Evolutionary conservation across 2,329 filamentous ascomycete species (phyloP).

Genomic region (Claviceps pazoutovae): DNA sequence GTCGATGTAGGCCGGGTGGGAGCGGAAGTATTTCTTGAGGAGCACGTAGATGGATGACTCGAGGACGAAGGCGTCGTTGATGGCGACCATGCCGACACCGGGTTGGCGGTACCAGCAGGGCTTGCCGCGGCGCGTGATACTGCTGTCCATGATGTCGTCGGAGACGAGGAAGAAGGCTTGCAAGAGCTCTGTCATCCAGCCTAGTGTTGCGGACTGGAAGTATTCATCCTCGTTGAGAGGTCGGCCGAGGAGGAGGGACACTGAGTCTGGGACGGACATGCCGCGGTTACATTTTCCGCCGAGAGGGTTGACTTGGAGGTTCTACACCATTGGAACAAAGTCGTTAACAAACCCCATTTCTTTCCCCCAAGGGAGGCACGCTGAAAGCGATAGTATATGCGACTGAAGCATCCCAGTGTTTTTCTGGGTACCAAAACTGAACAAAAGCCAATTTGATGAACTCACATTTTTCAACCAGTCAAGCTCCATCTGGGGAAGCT

Average conservation of each 20-base stretch:
- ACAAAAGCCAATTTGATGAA: background rate
- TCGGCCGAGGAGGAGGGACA: constrained; percentile 59
- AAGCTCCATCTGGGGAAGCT: constrained; percentile 65
- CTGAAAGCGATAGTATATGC: too few relatives aligned
- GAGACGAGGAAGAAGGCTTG: constrained; percentile 98
- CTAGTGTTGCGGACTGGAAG: constrained; percentile 74
- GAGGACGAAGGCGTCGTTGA: constrained; percentile 97
- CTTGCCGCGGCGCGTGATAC: constrained; percentile 83
- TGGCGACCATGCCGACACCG: constrained; percentile 85
- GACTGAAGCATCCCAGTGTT: too few relatives aligned
- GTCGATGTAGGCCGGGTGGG: constrained; percentile 77
- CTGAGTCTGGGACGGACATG: constrained; percentile 92
- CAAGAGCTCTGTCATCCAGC: constrained; percentile 95
- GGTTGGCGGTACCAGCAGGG: constrained; percentile 94
- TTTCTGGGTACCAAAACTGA: background rate
- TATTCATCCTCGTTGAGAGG: constrained; percentile 70
- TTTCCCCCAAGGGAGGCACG: too few relatives aligned
- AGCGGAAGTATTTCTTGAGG: constrained; percentile 85
- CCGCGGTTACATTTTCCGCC: constrained; percentile 98
- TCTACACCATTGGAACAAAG: constrained; percentile 31
- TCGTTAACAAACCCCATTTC: background rate
- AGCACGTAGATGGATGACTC: constrained; percentile 82
- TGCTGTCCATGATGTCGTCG: constrained; percentile 96
- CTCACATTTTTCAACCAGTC: constrained; percentile 75
- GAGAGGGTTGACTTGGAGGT: constrained; percentile 69